Evolutionary conservation across 495 filamentous ascomycete species (phyloP).

Genomic region (Penicillium riverlandense): DNA sequence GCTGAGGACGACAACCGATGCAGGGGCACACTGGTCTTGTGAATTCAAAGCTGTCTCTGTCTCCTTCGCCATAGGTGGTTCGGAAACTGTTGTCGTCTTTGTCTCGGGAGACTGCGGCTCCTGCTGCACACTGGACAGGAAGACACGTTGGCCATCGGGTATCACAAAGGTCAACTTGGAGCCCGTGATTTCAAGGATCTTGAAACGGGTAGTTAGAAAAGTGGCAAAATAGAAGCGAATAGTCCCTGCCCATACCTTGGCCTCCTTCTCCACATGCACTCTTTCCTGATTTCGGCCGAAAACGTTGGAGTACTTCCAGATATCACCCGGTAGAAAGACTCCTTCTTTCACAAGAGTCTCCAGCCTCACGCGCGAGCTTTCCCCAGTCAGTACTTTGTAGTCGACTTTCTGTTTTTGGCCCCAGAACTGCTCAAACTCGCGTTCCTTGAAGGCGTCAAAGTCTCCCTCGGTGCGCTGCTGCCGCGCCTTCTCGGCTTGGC

Average conservation of each 20-base stretch:
- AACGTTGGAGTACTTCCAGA: constrained; percentile 37
- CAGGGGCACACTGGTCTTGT: too few relatives aligned
- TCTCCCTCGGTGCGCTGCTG: constrained; percentile 54
- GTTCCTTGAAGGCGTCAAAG: constrained; percentile 62
- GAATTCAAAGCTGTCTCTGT: not conserved
- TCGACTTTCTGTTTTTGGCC: constrained; percentile 51
- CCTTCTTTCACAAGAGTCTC: constrained; percentile 37
- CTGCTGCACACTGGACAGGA: constrained; percentile 12
- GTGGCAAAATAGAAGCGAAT: not conserved
- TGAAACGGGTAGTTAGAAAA: constrained; percentile 3
- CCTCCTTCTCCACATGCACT: constrained; percentile 43
- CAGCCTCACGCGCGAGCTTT: constrained; percentile 44
- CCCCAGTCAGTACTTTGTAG: constrained; percentile 31
- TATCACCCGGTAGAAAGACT: constrained; percentile 42
- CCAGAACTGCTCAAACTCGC: constrained; percentile 65
- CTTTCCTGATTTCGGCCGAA: constrained; percentile 21
- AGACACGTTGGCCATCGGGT: constrained; percentile 38
- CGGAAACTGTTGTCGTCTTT: not conserved
- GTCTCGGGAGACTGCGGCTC: not conserved
- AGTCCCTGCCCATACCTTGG: constrained; percentile 22
- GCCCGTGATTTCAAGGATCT: constrained; percentile 33
- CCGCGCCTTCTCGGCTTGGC: constrained; percentile 55
- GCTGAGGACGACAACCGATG: constrained; percentile 11
- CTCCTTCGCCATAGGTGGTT: not conserved
- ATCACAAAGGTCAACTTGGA: constrained; percentile 31